Evolutionary conservation across 768 basidiomycete genomes (phyloP).

Genomic region (Psilocybe subaeruginosa): DNA sequence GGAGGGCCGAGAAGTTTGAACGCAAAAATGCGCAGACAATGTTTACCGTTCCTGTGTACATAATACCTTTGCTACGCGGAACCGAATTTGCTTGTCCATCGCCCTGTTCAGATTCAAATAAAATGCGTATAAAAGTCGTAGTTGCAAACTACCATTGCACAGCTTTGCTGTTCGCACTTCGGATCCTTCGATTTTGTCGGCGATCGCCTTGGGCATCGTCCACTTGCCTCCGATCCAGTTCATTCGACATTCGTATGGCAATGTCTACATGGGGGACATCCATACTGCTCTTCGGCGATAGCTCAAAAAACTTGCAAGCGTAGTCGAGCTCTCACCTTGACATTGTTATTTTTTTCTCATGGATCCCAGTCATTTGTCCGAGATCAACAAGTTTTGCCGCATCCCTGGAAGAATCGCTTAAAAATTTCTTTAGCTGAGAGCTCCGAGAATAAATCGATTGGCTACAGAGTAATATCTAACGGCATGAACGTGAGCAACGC

Average conservation of each 20-base stretch:
- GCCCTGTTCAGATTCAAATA: neutral
- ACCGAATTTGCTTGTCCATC: neutral
- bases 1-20: neutral
- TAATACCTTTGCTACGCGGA: slow-evolving; percentile 6
- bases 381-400: slow-evolving; percentile 16
- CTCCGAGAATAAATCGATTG: slow-evolving; percentile 13
- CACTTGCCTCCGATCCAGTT: neutral
- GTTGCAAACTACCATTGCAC: neutral
- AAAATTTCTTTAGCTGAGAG: slow-evolving; percentile 4
- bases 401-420: slow-evolving; percentile 7
- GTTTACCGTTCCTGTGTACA: slow-evolving; percentile 1
- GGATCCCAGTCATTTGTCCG: slow-evolving; percentile 12
- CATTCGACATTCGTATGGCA: neutral
- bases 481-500: neutral
- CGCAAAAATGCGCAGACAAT: neutral
- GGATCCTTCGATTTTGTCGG: neutral
- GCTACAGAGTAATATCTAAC: neutral
- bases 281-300: neutral
- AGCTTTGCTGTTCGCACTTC: neutral
- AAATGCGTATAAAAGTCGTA: neutral
- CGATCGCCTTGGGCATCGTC: neutral
- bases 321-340: slow-evolving; percentile 9
- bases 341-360: slow-evolving; percentile 11
- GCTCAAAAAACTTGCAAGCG: slow-evolving; percentile 1
- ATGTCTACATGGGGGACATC: neutral